phyloP scores from a whole-genome alignment of 1,139 yeast species.

The Yamadazyma oceani region DNA sequence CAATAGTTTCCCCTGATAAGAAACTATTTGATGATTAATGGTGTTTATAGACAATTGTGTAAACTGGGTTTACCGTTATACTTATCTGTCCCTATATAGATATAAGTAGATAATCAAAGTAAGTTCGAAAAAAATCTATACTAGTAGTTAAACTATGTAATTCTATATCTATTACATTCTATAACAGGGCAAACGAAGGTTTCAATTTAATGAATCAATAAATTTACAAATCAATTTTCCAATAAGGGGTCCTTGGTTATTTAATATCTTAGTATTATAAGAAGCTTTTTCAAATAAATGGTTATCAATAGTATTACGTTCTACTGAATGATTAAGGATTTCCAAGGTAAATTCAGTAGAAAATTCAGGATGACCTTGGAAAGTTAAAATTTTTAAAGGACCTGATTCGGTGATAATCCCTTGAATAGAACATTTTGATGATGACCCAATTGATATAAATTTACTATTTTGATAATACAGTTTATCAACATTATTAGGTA shows the following conservation, averaged over 20 bases:
- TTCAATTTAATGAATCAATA: constrained; percentile 13
- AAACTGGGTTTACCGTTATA: neutral
- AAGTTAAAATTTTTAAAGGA: constrained; percentile 51
- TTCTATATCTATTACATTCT: neutral
- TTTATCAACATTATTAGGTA: constrained; percentile 23
- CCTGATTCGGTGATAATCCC: constrained; percentile 52
- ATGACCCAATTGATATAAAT: constrained; percentile 51
- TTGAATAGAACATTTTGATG: constrained; percentile 58
- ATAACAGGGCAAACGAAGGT: neutral
- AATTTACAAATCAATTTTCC: constrained; percentile 35
- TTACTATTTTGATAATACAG: constrained; percentile 12
- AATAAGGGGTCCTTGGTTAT: constrained; percentile 37
- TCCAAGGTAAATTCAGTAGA: constrained; percentile 32
- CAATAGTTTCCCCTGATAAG: constrained; percentile 41
- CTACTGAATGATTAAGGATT: constrained; percentile 23
- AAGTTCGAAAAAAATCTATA: neutral
- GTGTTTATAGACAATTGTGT: neutral
- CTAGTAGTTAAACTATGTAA: constrained; percentile 1
- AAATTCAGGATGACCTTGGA: constrained; percentile 94
- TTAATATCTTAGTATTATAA: constrained; percentile 29
- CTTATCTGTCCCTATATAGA: neutral
- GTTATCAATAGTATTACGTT: constrained; percentile 18
- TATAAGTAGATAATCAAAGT: neutral
- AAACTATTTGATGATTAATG: constrained; percentile 28
- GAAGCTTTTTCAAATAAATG: constrained; percentile 26